Conservation (phyloP, 495 filamentous ascomycete species). For the Pseudomonodictys pantanalensis region DNA sequence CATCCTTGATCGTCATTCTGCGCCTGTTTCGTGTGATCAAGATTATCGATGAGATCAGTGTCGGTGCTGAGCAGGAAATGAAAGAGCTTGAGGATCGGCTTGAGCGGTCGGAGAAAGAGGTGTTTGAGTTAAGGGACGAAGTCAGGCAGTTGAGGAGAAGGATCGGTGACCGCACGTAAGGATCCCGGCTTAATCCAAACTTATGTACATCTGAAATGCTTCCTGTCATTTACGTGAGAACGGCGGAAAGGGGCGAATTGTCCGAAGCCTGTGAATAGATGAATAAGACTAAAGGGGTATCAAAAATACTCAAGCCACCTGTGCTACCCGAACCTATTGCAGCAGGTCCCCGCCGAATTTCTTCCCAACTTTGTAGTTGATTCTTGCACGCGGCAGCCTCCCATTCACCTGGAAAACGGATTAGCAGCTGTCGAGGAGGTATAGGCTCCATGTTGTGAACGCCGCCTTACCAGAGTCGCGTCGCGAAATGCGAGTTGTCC, state of each 20-base stretch:
- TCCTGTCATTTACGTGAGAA: too few relatives aligned
- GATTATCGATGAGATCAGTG: conserved; percentile 62
- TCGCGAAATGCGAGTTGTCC: conserved; percentile 34
- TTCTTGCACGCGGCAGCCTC: conserved; percentile 9
- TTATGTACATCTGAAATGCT: too few relatives aligned
- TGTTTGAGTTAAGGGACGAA: conserved; percentile 45
- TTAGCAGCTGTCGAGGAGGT: neutral
- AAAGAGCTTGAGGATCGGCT: conserved; percentile 45
- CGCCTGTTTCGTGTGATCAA: conserved; percentile 68
- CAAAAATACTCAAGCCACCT: too few relatives aligned
- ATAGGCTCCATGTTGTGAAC: too few relatives aligned
- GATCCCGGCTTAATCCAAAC: too few relatives aligned
- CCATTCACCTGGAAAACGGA: conserved; percentile 13
- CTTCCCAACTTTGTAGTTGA: conserved; percentile 18
- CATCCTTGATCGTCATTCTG: conserved; percentile 59
- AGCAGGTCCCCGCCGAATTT: conserved; percentile 1
- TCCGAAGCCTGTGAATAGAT: too few relatives aligned
- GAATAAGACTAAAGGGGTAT: too few relatives aligned
- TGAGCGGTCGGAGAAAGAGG: conserved; percentile 48
- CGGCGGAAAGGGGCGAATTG: too few relatives aligned
- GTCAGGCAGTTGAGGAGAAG: conserved; percentile 37
- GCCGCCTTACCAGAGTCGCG: conserved; percentile 26
- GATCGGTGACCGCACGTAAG: neutral
- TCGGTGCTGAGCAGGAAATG: conserved; percentile 57
- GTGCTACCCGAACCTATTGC: too few relatives aligned